Conservation (phyloP, 495 filamentous ascomycete species). For the Penicillium bialowiezense region DNA sequence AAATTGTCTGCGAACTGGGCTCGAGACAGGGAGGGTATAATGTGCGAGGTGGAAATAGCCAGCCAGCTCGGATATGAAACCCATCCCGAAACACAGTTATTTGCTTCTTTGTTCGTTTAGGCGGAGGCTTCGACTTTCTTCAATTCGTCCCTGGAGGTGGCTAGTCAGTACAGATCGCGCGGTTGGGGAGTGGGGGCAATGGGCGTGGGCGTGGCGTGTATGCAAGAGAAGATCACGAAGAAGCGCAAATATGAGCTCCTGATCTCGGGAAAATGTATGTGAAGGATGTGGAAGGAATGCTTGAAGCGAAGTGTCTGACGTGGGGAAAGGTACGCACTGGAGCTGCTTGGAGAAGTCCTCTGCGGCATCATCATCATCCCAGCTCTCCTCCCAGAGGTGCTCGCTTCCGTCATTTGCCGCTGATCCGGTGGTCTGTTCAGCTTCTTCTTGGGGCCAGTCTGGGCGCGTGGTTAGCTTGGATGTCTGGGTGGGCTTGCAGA, state of each 20-base stretch:
- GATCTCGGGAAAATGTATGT: too few relatives aligned
- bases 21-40: slow-evolving; percentile 9
- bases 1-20: neutral
- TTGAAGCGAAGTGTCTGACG: too few relatives aligned
- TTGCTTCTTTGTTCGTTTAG: slow-evolving; percentile 16
- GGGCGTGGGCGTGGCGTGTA: too few relatives aligned
- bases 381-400: slow-evolving; percentile 98
- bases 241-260: too few relatives aligned
- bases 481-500: neutral
- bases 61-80: neutral
- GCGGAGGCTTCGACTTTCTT: slow-evolving; percentile 78
- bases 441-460: slow-evolving; percentile 90
- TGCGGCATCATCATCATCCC: slow-evolving; percentile 97
- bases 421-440: slow-evolving; percentile 64
- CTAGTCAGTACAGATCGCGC: slow-evolving; percentile 10
- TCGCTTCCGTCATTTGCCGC: slow-evolving; percentile 52
- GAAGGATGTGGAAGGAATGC: neutral
- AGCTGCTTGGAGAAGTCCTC: slow-evolving; percentile 96
- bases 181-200: too few relatives aligned
- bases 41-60: slow-evolving; percentile 3
- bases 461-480: slow-evolving; percentile 7
- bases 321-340: slow-evolving; percentile 54
- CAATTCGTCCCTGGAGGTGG: slow-evolving; percentile 75
- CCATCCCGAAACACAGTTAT: neutral
- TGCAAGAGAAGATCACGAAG: neutral